Base-by-base conservation (phyloP, 108 stramenopile species). In the Thalassiosira profunda region DNA sequence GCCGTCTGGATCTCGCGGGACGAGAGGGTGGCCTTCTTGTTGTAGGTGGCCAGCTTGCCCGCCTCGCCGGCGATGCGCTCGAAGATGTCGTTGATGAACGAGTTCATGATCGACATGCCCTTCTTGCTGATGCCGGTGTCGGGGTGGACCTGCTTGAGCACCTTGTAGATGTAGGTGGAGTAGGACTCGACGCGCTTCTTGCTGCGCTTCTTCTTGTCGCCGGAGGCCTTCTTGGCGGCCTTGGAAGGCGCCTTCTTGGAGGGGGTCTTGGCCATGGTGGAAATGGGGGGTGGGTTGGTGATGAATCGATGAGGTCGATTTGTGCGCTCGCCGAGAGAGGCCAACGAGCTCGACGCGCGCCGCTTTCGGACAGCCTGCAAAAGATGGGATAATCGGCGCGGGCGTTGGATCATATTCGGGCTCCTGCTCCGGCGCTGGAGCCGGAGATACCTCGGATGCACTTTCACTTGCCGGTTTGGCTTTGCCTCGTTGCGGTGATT, bases 31-130 rank as follows among this genome's bases (percentile, higher is more conserved):
- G 90, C 86, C 90, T 96, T 96, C 86, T 94, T 93, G 89, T 90
- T 94, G 93, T 93, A 96, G 28, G 89, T 89, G 58, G 90, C 84
- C 30, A 94, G 82, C 84, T 91, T 90, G 61, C 89, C 92, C 44
- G 96, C 90, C 87, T 93, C 93, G 18, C 80, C 73, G 48, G 91
- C 92, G 63, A 96, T 88, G 62, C 93, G 92, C 75, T 94, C 95
- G 72, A 94, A 94, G 74, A 96, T 86, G 76, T 96, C 96, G 74
- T 94, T 93, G 83, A 97, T 94, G 81, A 97, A 97, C 62, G 93
- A 94, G 88, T 95, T 95, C 95, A 94, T 91, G 87, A 96, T 94
- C 74, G 89, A 91, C 93, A 96, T 94, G 45, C 90, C 89, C 84
- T 92, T 92, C 87, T 94, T 93, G 84, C 91, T 92, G 81, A 96